Evolutionary conservation across 1,284 basidiomycete species (phyloP).

Genomic region (Ceratorhiza oryzae-sativae): DNA sequence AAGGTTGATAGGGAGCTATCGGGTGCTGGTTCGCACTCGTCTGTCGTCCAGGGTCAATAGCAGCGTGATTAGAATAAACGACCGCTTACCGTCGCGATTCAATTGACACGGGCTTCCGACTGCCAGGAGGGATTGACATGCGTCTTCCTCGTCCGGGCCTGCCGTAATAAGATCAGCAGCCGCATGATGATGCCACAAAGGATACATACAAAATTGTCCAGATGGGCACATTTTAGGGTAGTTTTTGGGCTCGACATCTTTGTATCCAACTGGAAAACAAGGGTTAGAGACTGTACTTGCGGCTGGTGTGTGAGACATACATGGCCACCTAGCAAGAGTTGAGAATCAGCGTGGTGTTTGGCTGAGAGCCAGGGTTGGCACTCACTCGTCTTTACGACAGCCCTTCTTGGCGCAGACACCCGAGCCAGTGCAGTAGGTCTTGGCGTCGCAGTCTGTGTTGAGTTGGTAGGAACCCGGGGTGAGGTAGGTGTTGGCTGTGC

Average conservation of each 20-base stretch:
- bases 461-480: conserved; percentile 78
- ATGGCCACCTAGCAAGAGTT: conserved; percentile 44
- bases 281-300: conserved; percentile 39
- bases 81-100: conserved; percentile 79
- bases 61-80: background rate
- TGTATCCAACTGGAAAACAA: conserved; percentile 10
- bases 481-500: conserved; percentile 65
- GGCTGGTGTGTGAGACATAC: conserved; percentile 48
- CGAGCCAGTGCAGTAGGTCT: conserved; percentile 68
- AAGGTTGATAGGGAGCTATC: conserved; percentile 71
- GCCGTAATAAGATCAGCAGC: background rate
- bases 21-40: conserved; percentile 74
- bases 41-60: conserved; percentile 52
- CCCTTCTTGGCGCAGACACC: conserved; percentile 67
- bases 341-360: background rate
- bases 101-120: conserved; percentile 80
- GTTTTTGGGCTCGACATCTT: conserved; percentile 43
- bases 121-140: conserved; percentile 66
- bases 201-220: conserved; percentile 65
- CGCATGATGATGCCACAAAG: background rate
- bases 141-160: conserved; percentile 77
- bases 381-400: conserved; percentile 75
- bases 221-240: conserved; percentile 68
- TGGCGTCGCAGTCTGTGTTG: conserved; percentile 74
- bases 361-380: conserved; percentile 42